Base-by-base conservation (phyloP, 2,329 filamentous ascomycete genomes). In the Xylaria arbuscula region DNA sequence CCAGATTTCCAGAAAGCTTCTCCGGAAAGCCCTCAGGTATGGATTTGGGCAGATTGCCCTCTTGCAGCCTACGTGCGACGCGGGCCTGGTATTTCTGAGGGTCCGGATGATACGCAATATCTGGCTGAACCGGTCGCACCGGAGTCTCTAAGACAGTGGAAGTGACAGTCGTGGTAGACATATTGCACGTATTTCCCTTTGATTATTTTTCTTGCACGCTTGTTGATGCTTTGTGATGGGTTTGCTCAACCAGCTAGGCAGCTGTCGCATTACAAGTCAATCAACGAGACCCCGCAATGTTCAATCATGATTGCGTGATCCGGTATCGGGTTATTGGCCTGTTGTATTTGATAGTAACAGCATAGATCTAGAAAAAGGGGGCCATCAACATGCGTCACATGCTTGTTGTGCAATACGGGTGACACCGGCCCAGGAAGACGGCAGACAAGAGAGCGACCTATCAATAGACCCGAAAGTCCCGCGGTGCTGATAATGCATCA, bases 51-150 rank as follows among this genome's bases (percentile, higher is more conserved):
- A 85, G 73, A 0, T 75, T 73, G 10, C 84, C 84, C 0, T 77
- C 80, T 50, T 82, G 78, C 3, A 82, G 76, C 2, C 85, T 81
- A 3, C 80, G 79, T 58, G 84, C 77, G n/a, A 80, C 80, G 4
- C 88, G 83, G 1, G 83, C 82, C 34, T 84, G 79, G 71, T 86
- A 90, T 71, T 86, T 88, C 38, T 83, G 80, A 51, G 80, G 80
- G 68, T 89, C 80, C 0, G 88, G 88, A 1, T 83, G 79, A 74
- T 90, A 90, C 1, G 78, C 78, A 64, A 90, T 90, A 70, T 90
- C 87, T 0, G 88, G 88, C 72, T 72, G 70, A 1, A 83, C 82
- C 1, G 79, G 78, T 1, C 81, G 75, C n/a, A 66, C 66, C 9
- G 69, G 57, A 7, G 74, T 71, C n/a, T 69, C 50, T n/a, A 73